Evolutionary conservation across 257 asterid genomes (phyloP).

Genomic region (Rhazya stricta): DNA sequence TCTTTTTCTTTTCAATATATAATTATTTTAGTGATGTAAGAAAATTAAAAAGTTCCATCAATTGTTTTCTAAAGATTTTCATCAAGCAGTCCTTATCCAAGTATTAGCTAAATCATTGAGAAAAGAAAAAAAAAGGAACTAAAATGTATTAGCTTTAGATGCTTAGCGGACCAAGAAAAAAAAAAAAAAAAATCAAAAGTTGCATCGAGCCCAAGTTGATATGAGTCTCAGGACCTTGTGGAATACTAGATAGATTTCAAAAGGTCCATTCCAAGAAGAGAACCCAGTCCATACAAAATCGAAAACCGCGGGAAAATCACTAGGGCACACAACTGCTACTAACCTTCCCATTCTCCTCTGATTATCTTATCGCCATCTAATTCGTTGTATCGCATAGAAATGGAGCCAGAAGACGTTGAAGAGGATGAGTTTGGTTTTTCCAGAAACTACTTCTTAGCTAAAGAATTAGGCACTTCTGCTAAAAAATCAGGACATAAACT

Average conservation of each 20-base stretch:
- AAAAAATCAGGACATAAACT: conserved; percentile 66
- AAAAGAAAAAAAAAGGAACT: no score
- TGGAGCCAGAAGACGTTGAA: conserved; percentile 52
- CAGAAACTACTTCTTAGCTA: conserved; percentile 77
- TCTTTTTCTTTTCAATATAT: no score
- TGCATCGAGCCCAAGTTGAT: not conserved
- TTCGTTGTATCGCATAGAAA: not conserved
- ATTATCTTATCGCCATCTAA: not conserved
- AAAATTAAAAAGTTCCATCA: no score
- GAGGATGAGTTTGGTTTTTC: conserved; percentile 91
- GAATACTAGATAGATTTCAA: not conserved
- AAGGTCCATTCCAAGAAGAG: not conserved
- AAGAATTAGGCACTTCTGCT: conserved; percentile 62
- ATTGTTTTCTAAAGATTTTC: no score
- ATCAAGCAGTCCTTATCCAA: no score
- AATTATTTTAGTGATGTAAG: no score
- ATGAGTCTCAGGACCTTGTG: not conserved
- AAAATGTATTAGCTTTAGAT: no score
- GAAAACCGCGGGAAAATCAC: conserved; percentile 31
- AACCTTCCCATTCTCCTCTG: not conserved
- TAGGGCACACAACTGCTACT: conserved; percentile 12
- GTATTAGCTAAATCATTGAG: no score
- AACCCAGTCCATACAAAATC: not conserved
- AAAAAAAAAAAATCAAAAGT: no score
- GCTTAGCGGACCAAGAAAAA: no score